These are phyloP conservation scores for Volvox reticuliferus DNA, from an alignment of 139 green algal genomes.

Conservation along the genomic window DNA sequence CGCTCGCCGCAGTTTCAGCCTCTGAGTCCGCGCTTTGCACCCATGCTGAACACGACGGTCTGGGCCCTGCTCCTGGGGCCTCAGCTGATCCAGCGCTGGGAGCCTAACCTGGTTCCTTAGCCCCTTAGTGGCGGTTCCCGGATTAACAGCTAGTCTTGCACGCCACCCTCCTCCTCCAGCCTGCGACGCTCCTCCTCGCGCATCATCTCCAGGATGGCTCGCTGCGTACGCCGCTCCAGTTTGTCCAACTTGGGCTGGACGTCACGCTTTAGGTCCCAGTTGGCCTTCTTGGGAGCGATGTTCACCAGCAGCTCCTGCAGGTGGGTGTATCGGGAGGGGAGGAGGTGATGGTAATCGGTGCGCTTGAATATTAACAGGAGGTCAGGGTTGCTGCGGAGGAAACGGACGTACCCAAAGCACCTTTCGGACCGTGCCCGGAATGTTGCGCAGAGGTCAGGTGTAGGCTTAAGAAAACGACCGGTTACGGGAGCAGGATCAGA, in stretches of 20 bases:
- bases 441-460: too few relatives aligned
- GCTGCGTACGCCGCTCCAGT: conserved; percentile 85
- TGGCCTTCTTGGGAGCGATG: conserved; percentile 91
- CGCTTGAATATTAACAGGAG: neutral
- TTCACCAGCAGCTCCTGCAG: conserved; percentile 89
- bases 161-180: conserved; percentile 55
- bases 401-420: too few relatives aligned
- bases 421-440: too few relatives aligned
- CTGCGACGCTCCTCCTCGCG: conserved; percentile 69
- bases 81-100: too few relatives aligned
- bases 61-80: too few relatives aligned
- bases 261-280: conserved; percentile 91
- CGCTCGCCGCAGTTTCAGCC: too few relatives aligned
- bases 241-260: conserved; percentile 83
- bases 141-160: conserved; percentile 14
- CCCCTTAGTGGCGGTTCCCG: neutral
- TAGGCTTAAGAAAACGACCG: too few relatives aligned
- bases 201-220: conserved; percentile 85
- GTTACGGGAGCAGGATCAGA: too few relatives aligned
- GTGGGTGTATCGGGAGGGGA: neutral
- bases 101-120: neutral
- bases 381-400: too few relatives aligned
- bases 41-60: too few relatives aligned
- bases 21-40: too few relatives aligned
- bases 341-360: neutral